Evolutionary conservation across 2,329 filamentous ascomycete species (phyloP), one percentile per base, ranked within the genome.

Genomic region (Cephalotrichum gorgonifer): DNA sequence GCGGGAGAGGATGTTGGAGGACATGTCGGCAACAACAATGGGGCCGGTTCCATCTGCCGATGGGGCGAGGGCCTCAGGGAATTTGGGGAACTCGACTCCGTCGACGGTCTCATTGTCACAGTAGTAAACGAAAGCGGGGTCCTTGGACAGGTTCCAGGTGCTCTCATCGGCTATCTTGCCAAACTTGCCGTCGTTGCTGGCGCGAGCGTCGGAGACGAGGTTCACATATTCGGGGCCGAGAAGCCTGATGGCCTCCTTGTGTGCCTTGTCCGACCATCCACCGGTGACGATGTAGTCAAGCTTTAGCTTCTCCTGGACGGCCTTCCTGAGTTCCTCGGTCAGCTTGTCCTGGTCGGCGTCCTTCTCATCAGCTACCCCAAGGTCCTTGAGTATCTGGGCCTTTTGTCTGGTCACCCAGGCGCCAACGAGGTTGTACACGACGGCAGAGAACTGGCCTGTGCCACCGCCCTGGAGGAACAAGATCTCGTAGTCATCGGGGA

Each of bases 81-180:
- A 79, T n/a, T 58, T 67, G 6, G 85, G 88, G 57, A 94, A 95
- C 62, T 97, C 91, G 17, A 97, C 88, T 30, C 90, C 90, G 59
- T 95, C 88, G 6, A 94, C 88, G 0, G 88, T 95, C 72, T 97
- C 90, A 58, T 97, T 97, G 64, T 90, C 86, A 64, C 91, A 95
- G 64, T 81, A 90, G 67, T 96, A 97, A 2, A 91, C 84, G 58
- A 95, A 74, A 1, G 88, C 79, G 9, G 83, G 71, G 33, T 79
- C 72, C 55, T 79, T 72, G 38, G 81, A 85, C 7, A 93, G 74
- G 30, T 75, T 79, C 90, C 89, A 96, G 52, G 85, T 76, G 73
- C 78, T 79, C 65, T 90, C 83, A 9, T 82, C 75, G 0, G 91
- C 85, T 47, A 97, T 95, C 53, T 72, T 79, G 51, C 88, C 88